A percentile compares a stretch with the other conserved stretches of the same genome.
Evolutionary conservation across 306 rosid species (phyloP).

Genomic region (Dryas drummondii): DNA sequence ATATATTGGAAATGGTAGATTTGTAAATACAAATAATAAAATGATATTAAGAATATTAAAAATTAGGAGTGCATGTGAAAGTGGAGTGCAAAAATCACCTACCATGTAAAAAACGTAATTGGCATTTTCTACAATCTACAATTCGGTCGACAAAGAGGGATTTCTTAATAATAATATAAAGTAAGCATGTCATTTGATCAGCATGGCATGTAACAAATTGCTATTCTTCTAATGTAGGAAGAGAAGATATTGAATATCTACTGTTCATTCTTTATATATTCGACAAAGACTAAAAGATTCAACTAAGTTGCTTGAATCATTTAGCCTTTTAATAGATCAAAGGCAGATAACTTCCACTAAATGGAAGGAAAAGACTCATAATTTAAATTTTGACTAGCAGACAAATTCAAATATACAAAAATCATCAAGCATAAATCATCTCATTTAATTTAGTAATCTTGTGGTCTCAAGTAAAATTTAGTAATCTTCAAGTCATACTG

Average conservation of each 20-base stretch:
- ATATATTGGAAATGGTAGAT: no score
- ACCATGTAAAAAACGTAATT: no score
- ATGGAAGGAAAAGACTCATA: not conserved
- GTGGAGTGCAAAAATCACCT: no score
- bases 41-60: no score
- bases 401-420: not conserved
- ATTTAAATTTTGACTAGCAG: not conserved
- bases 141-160: no score
- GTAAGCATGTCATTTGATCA: not conserved
- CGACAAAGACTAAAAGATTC: not conserved
- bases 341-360: not conserved
- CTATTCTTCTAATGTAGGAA: not conserved
- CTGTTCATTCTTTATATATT: no score
- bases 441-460: not conserved
- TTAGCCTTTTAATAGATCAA: not conserved
- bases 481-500: not conserved
- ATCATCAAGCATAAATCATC: not conserved
- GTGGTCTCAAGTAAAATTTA: not conserved
- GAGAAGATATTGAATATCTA: not conserved
- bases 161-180: no score
- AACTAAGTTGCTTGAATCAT: not conserved
- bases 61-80: no score
- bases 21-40: no score
- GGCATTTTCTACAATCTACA: no score
- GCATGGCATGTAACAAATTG: not conserved